Base-by-base conservation (phyloP, 805 yeast species). In the Yarrowia porcina region DNA sequence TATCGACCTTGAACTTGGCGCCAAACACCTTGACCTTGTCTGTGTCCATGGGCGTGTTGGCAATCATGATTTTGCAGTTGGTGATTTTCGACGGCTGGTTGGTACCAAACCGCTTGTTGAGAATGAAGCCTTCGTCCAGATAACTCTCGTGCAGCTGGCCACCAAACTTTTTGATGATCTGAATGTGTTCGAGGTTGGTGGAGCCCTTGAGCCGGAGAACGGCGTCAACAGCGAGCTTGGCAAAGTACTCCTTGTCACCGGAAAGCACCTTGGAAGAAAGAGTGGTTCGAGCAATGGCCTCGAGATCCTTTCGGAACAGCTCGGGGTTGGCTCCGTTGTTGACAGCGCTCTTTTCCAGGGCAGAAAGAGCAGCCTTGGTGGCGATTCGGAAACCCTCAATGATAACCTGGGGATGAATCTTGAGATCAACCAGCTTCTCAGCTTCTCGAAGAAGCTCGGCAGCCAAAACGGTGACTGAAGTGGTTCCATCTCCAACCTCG, bases 401-500 rank as follows among this genome's bases (percentile, higher is more conserved):
- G 71, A 94, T 93, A 5, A 97, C 93, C 76, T 93, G 98, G 39
- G 99, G 99, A 76, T 94, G 99, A 67, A 94, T 94, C 73, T 88
- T 92, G 74, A 87, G 88, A 68, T 91, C 96, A 52, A 94, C 88
- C 66, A 94, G 83, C 73, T 86, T 86, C 76, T 94, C 97, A 33
- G 98, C 97, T 77, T 93, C 97, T 73, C 96, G 84, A 75, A 94
- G 82, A 65, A 94, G 80, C 77, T 94, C 99, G 63, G 97, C 97
- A 2, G 98, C 97, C 64, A 94, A 75, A 32, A 93, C 87, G 0
- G 97, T 89, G 20, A 93, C 99, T 28, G 97, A 88, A 1, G 99
- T 93, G 45, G 99, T 93, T 68, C 99, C 99, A 76, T 93, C 99
- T 65, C 99, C 99, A 67, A 94, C 97, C 75, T 93, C 98, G 65